These are phyloP conservation scores for Tripidium arundinaceum DNA, from an alignment of 202 grass and related monocot genomes.

Conservation along the genomic window DNA sequence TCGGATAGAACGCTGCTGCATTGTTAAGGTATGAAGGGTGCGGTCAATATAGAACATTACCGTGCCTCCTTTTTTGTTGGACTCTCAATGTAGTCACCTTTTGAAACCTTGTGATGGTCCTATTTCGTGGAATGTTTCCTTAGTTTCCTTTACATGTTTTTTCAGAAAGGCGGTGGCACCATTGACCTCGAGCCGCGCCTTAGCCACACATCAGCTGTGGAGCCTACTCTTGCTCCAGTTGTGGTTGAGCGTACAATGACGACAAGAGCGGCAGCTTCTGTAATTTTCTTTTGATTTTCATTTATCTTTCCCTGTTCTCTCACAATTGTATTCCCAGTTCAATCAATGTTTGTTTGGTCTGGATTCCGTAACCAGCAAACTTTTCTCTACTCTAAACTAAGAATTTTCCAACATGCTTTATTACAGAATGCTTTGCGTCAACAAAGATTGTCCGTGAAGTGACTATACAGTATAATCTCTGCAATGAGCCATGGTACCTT, in stretches of 20 bases:
- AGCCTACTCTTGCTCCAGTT: constrained; percentile 90
- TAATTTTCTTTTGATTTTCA: constrained; percentile 34
- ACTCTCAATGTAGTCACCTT: not conserved
- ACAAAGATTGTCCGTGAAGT: constrained; percentile 90
- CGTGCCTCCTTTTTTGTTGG: not conserved
- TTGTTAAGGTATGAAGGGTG: constrained; percentile 78
- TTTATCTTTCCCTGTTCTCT: constrained; percentile 5
- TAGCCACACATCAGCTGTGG: constrained; percentile 89
- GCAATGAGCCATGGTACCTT: constrained; percentile 92
- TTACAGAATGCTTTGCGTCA: constrained; percentile 92
- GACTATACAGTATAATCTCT: constrained; percentile 95
- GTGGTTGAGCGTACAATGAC: constrained; percentile 95
- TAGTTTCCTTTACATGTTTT: constrained; percentile 25
- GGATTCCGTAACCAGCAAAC: not conserved
- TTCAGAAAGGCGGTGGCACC: constrained; percentile 84
- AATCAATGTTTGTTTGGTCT: not conserved
- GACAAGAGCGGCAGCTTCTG: constrained; percentile 92
- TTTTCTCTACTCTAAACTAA: not conserved
- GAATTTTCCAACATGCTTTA: constrained; percentile 18
- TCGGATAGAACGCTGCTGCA: constrained; percentile 77
- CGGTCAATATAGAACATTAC: not conserved
- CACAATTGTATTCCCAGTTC: not conserved
- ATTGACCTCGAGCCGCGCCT: constrained; percentile 84
- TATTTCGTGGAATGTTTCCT: constrained; percentile 19
- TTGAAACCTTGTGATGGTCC: not conserved